phyloP scores from a whole-genome alignment of 1,139 yeast species.

The Geotrichum candidum region DNA sequence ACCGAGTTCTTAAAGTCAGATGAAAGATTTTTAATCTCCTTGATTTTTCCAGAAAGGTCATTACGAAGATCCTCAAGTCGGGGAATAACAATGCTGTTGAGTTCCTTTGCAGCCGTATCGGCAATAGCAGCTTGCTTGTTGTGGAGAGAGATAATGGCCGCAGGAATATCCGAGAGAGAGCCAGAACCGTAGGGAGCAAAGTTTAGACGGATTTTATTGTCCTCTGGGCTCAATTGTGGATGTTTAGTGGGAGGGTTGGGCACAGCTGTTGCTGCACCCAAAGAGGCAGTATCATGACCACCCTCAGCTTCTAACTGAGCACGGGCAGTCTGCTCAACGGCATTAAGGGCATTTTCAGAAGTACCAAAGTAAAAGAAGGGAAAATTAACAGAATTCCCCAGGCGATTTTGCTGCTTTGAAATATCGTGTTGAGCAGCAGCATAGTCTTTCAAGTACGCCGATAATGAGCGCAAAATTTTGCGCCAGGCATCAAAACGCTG shows the following conservation, averaged over 20 bases:
- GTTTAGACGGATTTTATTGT: constrained; percentile 27
- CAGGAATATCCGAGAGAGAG: constrained; percentile 76
- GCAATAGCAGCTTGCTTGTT: constrained; percentile 63
- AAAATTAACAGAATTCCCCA: constrained; percentile 63
- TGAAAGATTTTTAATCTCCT: constrained; percentile 74
- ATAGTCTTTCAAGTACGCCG: constrained; percentile 68
- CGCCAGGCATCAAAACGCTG: constrained; percentile 84
- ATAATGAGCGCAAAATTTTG: constrained; percentile 62
- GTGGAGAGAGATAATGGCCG: constrained; percentile 63
- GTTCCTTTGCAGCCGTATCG: constrained; percentile 62
- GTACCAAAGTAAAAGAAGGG: constrained; percentile 40
- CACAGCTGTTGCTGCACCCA: background rate
- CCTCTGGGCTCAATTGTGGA: background rate
- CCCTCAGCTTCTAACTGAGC: background rate
- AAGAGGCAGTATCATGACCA: background rate
- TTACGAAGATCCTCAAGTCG: constrained; percentile 77
- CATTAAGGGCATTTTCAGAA: constrained; percentile 18
- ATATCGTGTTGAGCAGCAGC: constrained; percentile 82
- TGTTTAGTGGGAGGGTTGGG: background rate
- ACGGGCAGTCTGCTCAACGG: constrained; percentile 33
- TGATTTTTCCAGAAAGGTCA: constrained; percentile 74
- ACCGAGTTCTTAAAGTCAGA: constrained; percentile 78
- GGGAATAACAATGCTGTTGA: constrained; percentile 64
- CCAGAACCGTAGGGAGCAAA: constrained; percentile 74
- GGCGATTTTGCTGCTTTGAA: constrained; percentile 58